phyloP scores from a whole-genome alignment of 805 yeast species.

The Cyberlindnera xishuangbannaensis region DNA sequence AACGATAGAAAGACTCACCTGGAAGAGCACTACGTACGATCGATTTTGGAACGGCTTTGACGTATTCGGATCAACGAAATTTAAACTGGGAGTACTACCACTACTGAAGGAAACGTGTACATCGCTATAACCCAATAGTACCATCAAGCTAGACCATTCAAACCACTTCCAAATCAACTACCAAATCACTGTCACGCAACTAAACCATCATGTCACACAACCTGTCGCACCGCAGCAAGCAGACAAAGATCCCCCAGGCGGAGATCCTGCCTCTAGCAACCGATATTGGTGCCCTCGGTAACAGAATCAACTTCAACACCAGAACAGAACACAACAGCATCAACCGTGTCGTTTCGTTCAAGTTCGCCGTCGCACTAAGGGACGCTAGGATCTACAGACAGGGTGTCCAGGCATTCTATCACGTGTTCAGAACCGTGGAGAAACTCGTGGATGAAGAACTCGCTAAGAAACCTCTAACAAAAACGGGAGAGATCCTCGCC shows the following conservation, averaged over 20 bases:
- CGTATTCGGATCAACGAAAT: no score
- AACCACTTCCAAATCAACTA: no score
- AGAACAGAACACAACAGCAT: conserved; percentile 60
- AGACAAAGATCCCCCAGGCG: conserved; percentile 26
- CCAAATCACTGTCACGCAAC: no score
- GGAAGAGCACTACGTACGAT: no score
- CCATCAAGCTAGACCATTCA: no score
- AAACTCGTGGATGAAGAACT: conserved; percentile 42
- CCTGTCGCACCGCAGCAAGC: conserved; percentile 1
- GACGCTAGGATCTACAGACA: conserved; percentile 76
- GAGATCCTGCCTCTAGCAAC: conserved; percentile 70
- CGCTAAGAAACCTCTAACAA: conserved; percentile 24
- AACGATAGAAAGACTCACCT: no score
- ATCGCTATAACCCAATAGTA: no score
- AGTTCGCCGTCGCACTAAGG: conserved; percentile 68
- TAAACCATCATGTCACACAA: no score
- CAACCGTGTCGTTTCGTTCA: conserved; percentile 60
- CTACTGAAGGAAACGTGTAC: no score
- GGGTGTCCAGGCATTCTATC: conserved; percentile 70
- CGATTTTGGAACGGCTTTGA: no score
- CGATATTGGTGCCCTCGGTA: conserved; percentile 80
- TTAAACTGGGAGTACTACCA: no score
- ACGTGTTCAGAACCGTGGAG: conserved; percentile 63
- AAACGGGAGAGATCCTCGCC: conserved; percentile 38
- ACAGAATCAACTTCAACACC: conserved; percentile 71